These are phyloP conservation scores for Panellus pusillus DNA, from an alignment of 768 basidiomycete genomes.

Conservation along the genomic window DNA sequence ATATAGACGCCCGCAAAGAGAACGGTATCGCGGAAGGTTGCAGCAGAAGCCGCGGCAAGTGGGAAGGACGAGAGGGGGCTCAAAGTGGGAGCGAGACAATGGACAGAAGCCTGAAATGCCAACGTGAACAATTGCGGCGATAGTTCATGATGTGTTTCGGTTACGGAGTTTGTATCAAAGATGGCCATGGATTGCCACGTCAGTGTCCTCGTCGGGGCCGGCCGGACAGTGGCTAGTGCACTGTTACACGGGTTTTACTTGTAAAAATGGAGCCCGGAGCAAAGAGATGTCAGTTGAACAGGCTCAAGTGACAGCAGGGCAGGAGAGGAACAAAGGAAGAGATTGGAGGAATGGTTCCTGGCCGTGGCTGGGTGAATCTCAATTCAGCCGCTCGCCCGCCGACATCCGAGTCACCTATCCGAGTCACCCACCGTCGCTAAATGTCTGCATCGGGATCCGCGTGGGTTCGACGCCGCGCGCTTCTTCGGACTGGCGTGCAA, in stretches of 20 bases:
- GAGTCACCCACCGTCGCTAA: too few relatives aligned
- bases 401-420: too few relatives aligned
- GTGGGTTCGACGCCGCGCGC: constrained; percentile 1
- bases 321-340: too few relatives aligned
- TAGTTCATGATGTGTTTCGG: constrained; percentile 3
- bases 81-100: neutral
- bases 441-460: neutral
- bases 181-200: neutral
- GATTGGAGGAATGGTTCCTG: too few relatives aligned
- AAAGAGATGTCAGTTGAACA: too few relatives aligned
- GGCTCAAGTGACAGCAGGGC: too few relatives aligned
- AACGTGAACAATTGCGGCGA: neutral
- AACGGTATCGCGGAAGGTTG: neutral
- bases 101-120: neutral
- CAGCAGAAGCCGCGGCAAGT: too few relatives aligned
- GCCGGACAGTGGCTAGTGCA: too few relatives aligned
- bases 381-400: too few relatives aligned
- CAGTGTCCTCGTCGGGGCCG: neutral
- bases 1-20: neutral
- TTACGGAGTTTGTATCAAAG: neutral
- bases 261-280: too few relatives aligned
- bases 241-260: neutral
- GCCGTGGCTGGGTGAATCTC: too few relatives aligned
- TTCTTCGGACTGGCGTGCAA: neutral
- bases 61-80: neutral